Percentiles rank a stretch among this genome's conserved stretches.
Evolutionary conservation across 148 eudicot species (phyloP).

Genomic region (Persicaria tinctoria): DNA sequence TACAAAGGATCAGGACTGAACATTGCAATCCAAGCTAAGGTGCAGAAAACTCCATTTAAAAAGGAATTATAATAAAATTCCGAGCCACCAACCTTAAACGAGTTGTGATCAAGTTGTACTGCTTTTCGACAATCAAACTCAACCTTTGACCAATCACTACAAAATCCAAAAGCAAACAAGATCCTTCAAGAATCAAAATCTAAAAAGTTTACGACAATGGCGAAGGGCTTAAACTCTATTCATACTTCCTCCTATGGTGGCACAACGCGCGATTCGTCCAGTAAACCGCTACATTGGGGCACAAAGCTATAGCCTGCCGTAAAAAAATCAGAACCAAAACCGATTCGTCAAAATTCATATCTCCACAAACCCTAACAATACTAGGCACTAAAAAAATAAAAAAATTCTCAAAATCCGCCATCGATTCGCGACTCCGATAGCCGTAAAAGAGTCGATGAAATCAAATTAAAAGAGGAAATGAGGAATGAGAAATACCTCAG

Average conservation of each 20-base stretch:
- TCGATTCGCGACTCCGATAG: neutral
- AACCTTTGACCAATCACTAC: constrained; percentile 69
- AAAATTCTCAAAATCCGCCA: neutral
- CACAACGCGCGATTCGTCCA: constrained; percentile 89
- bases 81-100: constrained; percentile 54
- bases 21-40: too few relatives aligned
- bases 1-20: too few relatives aligned
- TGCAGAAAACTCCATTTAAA: too few relatives aligned
- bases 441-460: neutral
- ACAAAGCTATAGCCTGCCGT: constrained; percentile 63
- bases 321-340: neutral
- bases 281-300: constrained; percentile 71
- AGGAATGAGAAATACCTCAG: constrained; percentile 39
- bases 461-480: neutral
- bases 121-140: constrained; percentile 81
- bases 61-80: neutral
- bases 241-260: constrained; percentile 63
- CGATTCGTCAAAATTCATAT: neutral
- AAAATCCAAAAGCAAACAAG: constrained; percentile 8
- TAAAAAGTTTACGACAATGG: neutral
- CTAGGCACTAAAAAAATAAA: neutral
- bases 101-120: constrained; percentile 56
- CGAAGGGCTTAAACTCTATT: neutral
- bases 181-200: neutral
- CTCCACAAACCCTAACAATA: too few relatives aligned